phyloP scores from a whole-genome alignment of 1,284 basidiomycete species.

The Ustilago vetiveriae region DNA sequence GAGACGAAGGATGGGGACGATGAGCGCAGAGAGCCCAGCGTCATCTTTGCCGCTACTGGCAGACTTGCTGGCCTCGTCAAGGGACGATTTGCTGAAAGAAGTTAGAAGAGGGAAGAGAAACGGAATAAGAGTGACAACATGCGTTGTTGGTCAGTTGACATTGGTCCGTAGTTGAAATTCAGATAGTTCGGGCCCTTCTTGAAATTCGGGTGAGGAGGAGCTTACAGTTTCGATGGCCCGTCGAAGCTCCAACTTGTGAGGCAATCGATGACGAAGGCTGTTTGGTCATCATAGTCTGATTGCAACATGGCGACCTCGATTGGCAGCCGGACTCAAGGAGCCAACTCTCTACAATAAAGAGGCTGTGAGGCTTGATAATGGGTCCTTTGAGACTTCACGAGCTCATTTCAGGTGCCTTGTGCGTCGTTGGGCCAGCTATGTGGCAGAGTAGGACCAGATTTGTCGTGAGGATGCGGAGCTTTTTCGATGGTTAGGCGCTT shows the following conservation, averaged over 20 bases:
- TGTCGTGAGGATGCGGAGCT: too few species aligned
- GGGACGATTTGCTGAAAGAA: constrained; percentile 16
- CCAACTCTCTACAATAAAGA: too few species aligned
- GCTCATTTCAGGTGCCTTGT: too few species aligned
- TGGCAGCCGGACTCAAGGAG: background rate
- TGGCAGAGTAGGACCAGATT: too few species aligned
- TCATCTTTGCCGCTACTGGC: constrained; percentile 1
- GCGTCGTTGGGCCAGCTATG: too few species aligned
- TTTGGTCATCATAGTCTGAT: background rate
- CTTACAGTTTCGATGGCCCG: constrained; percentile 38
- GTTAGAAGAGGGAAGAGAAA: background rate
- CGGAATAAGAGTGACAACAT: constrained; percentile 4
- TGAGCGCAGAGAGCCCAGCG: constrained; percentile 6
- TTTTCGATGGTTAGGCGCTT: too few species aligned
- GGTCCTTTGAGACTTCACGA: too few species aligned
- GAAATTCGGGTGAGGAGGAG: background rate
- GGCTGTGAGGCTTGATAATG: too few species aligned
- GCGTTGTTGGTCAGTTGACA: constrained; percentile 11
- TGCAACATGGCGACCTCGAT: constrained; percentile 8
- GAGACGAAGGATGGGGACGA: constrained; percentile 7
- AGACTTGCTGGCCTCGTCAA: constrained; percentile 6
- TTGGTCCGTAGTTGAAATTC: too few species aligned
- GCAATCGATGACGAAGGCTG: constrained; percentile 19
- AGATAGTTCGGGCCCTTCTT: too few species aligned
- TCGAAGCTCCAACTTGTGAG: constrained; percentile 17